These are phyloP conservation scores for Plenodomus biglobosus DNA, from an alignment of 2,329 filamentous ascomycete species.

Conservation along the genomic window DNA sequence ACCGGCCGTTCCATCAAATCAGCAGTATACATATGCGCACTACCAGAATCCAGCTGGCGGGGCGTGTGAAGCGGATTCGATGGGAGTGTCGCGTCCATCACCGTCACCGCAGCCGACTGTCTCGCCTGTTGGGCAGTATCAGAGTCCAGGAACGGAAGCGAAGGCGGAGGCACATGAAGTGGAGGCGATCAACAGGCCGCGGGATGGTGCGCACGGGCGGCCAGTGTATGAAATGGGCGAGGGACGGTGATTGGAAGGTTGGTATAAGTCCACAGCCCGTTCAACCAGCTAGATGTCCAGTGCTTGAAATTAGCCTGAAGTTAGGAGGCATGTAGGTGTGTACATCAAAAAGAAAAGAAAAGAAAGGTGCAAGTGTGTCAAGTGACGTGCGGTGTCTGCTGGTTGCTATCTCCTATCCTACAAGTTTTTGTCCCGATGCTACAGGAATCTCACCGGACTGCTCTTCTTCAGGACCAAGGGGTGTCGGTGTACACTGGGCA, in stretches of 20 bases:
- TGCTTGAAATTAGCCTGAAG: too few species aligned
- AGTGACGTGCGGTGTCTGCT: not conserved
- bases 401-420: not conserved
- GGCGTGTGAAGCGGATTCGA: not conserved
- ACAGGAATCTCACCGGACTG: constrained; percentile 24
- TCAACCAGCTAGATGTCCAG: too few species aligned
- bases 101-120: not conserved
- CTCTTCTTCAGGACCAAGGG: constrained; percentile 53
- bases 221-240: constrained; percentile 24
- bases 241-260: not conserved
- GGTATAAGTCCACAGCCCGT: too few species aligned
- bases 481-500: constrained; percentile 88
- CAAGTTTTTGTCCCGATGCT: not conserved
- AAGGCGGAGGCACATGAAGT: constrained; percentile 20
- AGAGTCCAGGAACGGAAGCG: constrained; percentile 7
- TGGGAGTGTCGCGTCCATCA: too few species aligned
- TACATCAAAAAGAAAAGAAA: too few species aligned
- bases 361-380: not conserved
- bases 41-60: constrained; percentile 2
- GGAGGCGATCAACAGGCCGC: constrained; percentile 19
- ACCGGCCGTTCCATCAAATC: not conserved
- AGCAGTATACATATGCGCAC: not conserved
- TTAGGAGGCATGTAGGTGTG: too few species aligned
- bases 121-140: constrained; percentile 9
- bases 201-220: constrained; percentile 1